Percentiles rank a stretch among this genome's conserved stretches.
These are phyloP conservation scores for Phialocephala subalpina DNA, from an alignment of 2,329 filamentous ascomycete genomes.

Conservation along the genomic window DNA sequence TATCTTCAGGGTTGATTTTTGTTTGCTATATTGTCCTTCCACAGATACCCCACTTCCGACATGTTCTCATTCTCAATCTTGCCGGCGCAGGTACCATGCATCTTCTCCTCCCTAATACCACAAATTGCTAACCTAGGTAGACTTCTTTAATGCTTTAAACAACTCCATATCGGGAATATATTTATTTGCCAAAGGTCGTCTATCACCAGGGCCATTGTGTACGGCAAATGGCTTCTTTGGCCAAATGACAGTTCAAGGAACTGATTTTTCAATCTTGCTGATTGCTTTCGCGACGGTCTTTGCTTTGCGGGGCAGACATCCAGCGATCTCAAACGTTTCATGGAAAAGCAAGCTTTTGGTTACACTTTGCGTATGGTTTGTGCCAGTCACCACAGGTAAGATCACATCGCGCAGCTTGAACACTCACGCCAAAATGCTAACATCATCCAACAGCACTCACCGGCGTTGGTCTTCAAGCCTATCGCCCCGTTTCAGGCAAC, in stretches of 20 bases:
- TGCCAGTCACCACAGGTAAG: neutral
- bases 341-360: neutral
- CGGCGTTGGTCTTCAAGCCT: neutral
- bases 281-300: neutral
- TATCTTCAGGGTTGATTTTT: neutral
- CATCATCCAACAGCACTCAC: neutral
- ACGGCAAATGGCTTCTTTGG: slow-evolving; percentile 2
- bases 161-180: slow-evolving; percentile 6
- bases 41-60: neutral
- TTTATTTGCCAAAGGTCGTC: neutral
- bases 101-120: neutral
- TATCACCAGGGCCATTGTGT: neutral
- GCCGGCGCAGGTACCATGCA: neutral
- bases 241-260: slow-evolving; percentile 6
- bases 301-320: neutral
- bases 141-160: slow-evolving; percentile 2
- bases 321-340: neutral
- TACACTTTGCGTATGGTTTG: neutral
- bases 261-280: neutral
- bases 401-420: neutral
- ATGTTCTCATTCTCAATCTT: slow-evolving; percentile 3
- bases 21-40: slow-evolving; percentile 2
- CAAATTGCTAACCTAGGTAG: neutral
- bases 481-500: neutral
- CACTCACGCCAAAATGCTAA: neutral